Base-by-base conservation (phyloP, 345 rosid genomes). In the Anacardium occidentale region DNA sequence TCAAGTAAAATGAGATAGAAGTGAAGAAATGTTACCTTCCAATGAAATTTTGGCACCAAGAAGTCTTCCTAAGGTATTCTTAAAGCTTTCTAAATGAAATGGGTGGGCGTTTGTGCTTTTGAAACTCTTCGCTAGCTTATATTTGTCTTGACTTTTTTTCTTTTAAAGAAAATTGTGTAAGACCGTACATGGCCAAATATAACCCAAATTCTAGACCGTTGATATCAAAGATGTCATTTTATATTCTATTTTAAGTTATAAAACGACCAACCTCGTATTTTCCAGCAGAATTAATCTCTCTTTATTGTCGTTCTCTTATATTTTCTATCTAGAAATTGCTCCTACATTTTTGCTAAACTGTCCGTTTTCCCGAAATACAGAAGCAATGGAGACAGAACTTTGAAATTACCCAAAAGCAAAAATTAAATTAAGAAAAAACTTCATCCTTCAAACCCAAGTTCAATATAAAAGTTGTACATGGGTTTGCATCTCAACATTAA, bases 221-320 rank as follows among this genome's bases (percentile, higher is more conserved):
- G 7, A 51, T 14, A 7, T 13, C 59, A 66, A 48, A 24, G 55
- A 7, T 17, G 42, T 48, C 37, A 3, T 61, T 1, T 9, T 25
- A 24, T 9, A 12, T 2, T 3, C 32, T 15, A 5, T 65, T 37
- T n/a, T 65, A 3, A 25, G 48, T 26, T 65, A 37, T n/a, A 13
- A 37, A 60, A 65, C 79, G 82, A 67, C 68, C 83, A 78, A 75
- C 69, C 26, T 85, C 70, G 84, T 81, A 72, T 56, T 42, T 24
- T 70, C 81, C 67, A 24, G 40, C 62, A 48, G 4, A 74, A 44
- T 29, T 50, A 56, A 61, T 54, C 64, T 29, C 66, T 53, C 40
- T 40, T 64, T 13, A 47, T 53, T 37, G 5, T 52, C 13, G 14
- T 21, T 51, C 53, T 40, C 25, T 37, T 7, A 5, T 37, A 20